phyloP scores from a whole-genome alignment of 306 rosid species.

The Sicyos edulis region DNA sequence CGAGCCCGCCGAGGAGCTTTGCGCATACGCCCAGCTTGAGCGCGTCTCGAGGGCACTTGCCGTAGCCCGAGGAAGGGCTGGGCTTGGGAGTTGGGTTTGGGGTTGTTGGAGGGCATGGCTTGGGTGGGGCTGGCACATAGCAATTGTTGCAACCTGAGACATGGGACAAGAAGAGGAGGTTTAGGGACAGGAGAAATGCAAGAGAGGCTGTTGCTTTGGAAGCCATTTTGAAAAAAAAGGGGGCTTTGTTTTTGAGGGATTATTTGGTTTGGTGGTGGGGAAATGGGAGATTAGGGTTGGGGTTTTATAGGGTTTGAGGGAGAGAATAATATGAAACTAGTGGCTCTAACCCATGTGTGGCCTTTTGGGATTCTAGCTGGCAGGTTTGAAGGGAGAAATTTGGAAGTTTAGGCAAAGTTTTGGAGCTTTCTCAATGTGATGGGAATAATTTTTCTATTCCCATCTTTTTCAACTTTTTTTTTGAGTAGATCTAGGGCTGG shows the following conservation, averaged over 20 bases:
- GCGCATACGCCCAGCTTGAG: constrained; percentile 63
- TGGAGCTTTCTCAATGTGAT: constrained; percentile 25
- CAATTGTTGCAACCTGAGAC: constrained; percentile 12
- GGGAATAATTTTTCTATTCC: not conserved
- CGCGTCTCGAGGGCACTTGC: constrained; percentile 54
- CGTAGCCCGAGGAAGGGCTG: not conserved
- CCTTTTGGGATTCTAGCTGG: constrained; percentile 39
- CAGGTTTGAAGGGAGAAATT: constrained; percentile 20
- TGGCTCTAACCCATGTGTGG: constrained; percentile 27
- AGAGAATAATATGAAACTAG: not conserved
- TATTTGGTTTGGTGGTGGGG: not conserved
- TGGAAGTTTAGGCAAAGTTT: constrained; percentile 18
- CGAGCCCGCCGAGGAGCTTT: constrained; percentile 43
- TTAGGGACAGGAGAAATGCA: constrained; percentile 1
- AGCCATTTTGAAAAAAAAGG: constrained; percentile 3
- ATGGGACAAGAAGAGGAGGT: constrained; percentile 3
- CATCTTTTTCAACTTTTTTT: not conserved
- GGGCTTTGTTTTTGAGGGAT: not conserved
- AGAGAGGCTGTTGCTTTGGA: constrained; percentile 17
- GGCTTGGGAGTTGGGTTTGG: not conserved
- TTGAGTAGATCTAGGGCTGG: not conserved
- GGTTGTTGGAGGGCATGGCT: not conserved
- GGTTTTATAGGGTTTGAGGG: constrained; percentile 10
- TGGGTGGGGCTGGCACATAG: constrained; percentile 9
- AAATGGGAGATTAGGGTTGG: not conserved